Evolutionary conservation across 2,329 filamentous ascomycete genomes (phyloP).

Genomic region (Paraconiothyrium sp.): DNA sequence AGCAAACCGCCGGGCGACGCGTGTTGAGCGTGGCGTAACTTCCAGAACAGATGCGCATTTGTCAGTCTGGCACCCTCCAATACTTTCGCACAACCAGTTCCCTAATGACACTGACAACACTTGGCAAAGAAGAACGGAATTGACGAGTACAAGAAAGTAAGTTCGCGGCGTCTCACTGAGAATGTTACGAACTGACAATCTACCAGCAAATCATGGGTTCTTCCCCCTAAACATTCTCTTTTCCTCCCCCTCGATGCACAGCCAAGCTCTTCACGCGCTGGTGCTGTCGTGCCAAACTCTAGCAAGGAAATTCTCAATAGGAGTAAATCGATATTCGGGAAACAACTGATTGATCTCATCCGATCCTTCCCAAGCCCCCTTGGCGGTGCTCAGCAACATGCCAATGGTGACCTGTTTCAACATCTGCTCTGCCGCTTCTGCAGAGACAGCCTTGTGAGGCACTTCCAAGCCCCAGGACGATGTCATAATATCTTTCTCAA

Average conservation of each 20-base stretch:
- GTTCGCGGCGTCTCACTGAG: too few relatives aligned
- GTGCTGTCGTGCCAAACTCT: constrained; percentile 41
- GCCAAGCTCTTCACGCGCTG: too few relatives aligned
- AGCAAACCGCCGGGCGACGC: background rate
- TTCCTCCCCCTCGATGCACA: too few relatives aligned
- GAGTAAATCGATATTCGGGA: constrained; percentile 53
- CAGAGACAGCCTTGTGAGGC: constrained; percentile 37
- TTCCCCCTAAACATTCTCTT: too few relatives aligned
- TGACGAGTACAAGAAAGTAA: too few relatives aligned
- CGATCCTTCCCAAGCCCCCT: constrained; percentile 53
- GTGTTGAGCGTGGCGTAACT: background rate
- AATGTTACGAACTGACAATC: too few relatives aligned
- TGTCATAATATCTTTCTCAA: constrained; percentile 52
- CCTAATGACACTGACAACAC: too few relatives aligned
- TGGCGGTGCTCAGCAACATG: constrained; percentile 49
- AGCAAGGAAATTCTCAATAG: constrained; percentile 49
- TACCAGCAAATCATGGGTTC: too few relatives aligned
- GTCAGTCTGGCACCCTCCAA: background rate
- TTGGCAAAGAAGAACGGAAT: too few relatives aligned
- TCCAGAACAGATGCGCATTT: constrained; percentile 6
- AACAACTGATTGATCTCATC: constrained; percentile 55
- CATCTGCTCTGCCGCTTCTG: constrained; percentile 42
- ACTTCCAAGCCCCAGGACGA: constrained; percentile 51
- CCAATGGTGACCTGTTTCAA: constrained; percentile 50
- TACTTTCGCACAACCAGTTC: background rate